Conservation (phyloP, 2,329 filamentous ascomycete species). For the Raffaelea arxii region DNA sequence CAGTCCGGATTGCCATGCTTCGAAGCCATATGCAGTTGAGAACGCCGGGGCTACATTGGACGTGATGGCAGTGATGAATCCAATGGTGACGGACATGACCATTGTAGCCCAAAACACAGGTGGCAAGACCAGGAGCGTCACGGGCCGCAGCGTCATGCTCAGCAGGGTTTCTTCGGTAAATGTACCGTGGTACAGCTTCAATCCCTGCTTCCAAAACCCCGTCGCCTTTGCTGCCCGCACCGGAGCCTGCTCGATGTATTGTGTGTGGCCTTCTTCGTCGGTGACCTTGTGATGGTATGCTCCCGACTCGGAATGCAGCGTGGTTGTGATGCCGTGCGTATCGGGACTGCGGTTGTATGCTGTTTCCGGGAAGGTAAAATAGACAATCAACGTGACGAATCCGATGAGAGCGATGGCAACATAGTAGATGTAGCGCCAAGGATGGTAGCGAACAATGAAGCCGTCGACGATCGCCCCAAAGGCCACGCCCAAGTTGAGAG, state of each 20-base stretch:
- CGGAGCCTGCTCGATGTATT: constrained; percentile 10
- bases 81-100: constrained; percentile 42
- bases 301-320: constrained; percentile 5
- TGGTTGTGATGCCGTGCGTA: constrained; percentile 12
- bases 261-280: constrained; percentile 2
- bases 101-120: constrained; percentile 45
- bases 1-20: constrained; percentile 37
- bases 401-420: constrained; percentile 40
- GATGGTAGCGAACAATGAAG: constrained; percentile 36
- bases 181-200: constrained; percentile 29
- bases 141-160: constrained; percentile 38
- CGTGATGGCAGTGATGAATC: constrained; percentile 42
- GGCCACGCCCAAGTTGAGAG: constrained; percentile 25
- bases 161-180: constrained; percentile 36
- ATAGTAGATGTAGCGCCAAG: constrained; percentile 43
- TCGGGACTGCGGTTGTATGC: constrained; percentile 28
- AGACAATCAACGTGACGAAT: constrained; percentile 32
- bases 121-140: constrained; percentile 39
- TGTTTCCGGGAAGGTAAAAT: constrained; percentile 47
- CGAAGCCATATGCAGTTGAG: constrained; percentile 29
- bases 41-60: constrained; percentile 41
- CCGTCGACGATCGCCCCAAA: constrained; percentile 32
- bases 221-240: background rate
- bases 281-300: constrained; percentile 4
- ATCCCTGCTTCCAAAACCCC: constrained; percentile 3